phyloP scores from a whole-genome alignment of 202 grass and related monocot genomes.

The Schoenoplectus triqueter region DNA sequence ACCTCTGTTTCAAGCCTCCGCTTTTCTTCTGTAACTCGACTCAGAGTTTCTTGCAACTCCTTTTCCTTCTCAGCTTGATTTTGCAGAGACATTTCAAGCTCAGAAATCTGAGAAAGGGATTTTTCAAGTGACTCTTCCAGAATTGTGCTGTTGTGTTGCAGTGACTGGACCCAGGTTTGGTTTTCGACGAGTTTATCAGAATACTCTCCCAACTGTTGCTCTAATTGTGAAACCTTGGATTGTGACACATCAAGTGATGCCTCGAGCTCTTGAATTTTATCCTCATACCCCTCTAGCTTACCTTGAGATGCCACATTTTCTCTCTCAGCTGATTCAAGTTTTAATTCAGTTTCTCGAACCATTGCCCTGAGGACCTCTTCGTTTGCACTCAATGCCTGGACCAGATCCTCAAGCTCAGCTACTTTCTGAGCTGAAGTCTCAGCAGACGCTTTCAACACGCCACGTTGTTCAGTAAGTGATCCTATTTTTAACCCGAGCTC shows the following conservation, averaged over 20 bases:
- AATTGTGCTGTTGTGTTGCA: slow-evolving; percentile 59
- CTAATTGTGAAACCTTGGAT: slow-evolving; percentile 64
- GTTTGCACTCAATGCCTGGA: slow-evolving; percentile 51
- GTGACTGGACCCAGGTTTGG: slow-evolving; percentile 60
- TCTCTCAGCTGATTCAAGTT: slow-evolving; percentile 49
- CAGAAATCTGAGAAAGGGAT: slow-evolving; percentile 56
- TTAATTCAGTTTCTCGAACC: slow-evolving; percentile 57
- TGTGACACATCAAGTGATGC: slow-evolving; percentile 54
- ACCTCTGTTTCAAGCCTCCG: slow-evolving; percentile 56
- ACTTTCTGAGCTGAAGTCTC: slow-evolving; percentile 62
- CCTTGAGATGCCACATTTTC: slow-evolving; percentile 57
- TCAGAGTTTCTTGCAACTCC: slow-evolving; percentile 58
- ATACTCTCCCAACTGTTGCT: slow-evolving; percentile 77
- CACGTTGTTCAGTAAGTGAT: slow-evolving; percentile 63
- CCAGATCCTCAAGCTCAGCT: slow-evolving; percentile 63
- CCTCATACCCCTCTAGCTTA: slow-evolving; percentile 58
- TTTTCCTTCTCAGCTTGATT: slow-evolving; percentile 63
- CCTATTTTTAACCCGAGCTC: slow-evolving; percentile 62
- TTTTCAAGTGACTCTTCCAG: slow-evolving; percentile 68
- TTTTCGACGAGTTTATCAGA: slow-evolving; percentile 71
- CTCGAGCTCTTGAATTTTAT: slow-evolving; percentile 68
- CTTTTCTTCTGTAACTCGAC: slow-evolving; percentile 63
- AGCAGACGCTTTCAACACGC: slow-evolving; percentile 51
- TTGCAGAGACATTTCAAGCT: slow-evolving; percentile 69
- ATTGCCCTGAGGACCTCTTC: slow-evolving; percentile 61